Evolutionary conservation across 2,329 filamentous ascomycete genomes (phyloP), one percentile per base, ranked within the genome.

Genomic region (Xylaria polymorpha): DNA sequence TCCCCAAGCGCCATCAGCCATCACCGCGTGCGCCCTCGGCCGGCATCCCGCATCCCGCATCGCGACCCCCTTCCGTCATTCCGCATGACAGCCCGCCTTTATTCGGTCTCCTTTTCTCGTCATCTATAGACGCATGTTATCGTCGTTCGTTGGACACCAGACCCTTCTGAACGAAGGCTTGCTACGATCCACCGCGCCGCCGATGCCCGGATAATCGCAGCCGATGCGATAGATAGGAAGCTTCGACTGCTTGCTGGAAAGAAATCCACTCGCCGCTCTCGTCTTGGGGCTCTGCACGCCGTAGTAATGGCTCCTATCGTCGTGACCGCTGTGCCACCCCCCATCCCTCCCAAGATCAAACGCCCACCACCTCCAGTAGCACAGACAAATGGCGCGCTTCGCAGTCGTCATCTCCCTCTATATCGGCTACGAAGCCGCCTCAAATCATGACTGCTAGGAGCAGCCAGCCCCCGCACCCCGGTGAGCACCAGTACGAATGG

Each of bases 351-450:
- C 73, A 94, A 93, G 81, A 86, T 88, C 72, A 94, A 93, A 81
- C 90, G 91, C 43, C 90, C 89, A 69, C 83, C 87, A 61, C 89
- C 89, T 44, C 85, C 90, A 56, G 86, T 88, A 53, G 87, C 91
- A 66, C 90, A 91, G 78, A 87, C 88, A 69, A 92, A 92, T 80
- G 89, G 89, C 41, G 81, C 83, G 72, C 81, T 29, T 85, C 87
- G 1, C 85, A 87, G 68, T 86, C 88, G 4, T 91, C 89, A 1
- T 88, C 87, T 4, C 86, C 87, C 5, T 87, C 83, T 73, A 80
- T 89, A 74, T 81, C 90, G 10, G 80, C 84, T 10, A 89, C 88
- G 75, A 84, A 83, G 73, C 83, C 87, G 65, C 85, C 88, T 3
- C 80, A 83, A 1, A 77, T 76, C 5, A 12, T 46, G 9, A 79